A percentile compares a stretch with the other conserved stretches of the same genome.
Evolutionary conservation across 768 basidiomycete species (phyloP).

Genomic region (Phanerochaete sordida): DNA sequence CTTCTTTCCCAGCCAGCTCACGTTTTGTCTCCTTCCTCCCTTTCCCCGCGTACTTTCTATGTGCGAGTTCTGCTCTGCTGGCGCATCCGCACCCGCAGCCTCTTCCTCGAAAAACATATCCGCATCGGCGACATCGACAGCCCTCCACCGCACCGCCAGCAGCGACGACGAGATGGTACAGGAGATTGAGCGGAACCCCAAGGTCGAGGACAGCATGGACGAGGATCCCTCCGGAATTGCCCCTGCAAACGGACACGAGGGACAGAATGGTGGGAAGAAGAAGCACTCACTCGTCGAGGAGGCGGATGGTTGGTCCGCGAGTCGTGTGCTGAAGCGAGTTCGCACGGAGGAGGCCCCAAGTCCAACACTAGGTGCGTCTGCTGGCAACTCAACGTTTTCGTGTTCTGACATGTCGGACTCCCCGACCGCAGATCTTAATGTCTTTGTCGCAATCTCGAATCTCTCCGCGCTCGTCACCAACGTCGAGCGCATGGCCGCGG

Average conservation of each 20-base stretch:
- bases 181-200: neutral
- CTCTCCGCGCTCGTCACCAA: neutral
- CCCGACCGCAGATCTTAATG: neutral
- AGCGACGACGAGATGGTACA: neutral
- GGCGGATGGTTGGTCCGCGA: neutral
- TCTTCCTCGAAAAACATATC: neutral
- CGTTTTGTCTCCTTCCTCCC: neutral
- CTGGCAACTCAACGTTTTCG: neutral
- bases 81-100: neutral
- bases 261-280: neutral
- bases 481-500: neutral
- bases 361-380: neutral
- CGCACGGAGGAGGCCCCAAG: neutral
- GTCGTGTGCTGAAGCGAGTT: neutral
- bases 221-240: neutral
- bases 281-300: neutral
- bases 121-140: neutral
- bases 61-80: neutral
- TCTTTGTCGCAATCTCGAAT: neutral
- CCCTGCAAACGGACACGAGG: neutral
- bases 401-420: neutral
- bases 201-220: neutral
- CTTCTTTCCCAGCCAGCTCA: neutral
- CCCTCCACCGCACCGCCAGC: neutral
- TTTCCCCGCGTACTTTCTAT: neutral